These are phyloP conservation scores for Malus hybrid DNA, from an alignment of 331 rosid species.

Conservation along the genomic window DNA sequence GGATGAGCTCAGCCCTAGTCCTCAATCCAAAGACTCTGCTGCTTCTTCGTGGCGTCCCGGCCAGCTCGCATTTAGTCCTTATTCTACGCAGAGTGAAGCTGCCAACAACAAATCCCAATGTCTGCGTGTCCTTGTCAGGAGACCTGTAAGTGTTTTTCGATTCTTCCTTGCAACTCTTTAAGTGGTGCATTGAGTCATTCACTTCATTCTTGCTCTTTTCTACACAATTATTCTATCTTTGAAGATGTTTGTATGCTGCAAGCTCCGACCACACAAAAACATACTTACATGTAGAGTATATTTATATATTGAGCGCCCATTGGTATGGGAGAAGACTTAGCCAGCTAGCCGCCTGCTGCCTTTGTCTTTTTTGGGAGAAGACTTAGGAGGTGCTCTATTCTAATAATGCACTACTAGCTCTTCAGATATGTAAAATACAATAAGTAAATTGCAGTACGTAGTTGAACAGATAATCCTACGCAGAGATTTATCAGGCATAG, in stretches of 20 bases:
- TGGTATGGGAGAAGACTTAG: background rate
- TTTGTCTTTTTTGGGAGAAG: background rate
- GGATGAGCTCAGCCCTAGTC: conserved; percentile 58
- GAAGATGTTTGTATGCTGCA: background rate
- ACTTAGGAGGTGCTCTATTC: background rate
- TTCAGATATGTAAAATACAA: background rate
- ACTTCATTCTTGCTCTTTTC: background rate
- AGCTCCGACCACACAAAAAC: background rate
- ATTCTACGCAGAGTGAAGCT: conserved; percentile 23
- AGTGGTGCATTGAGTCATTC: background rate
- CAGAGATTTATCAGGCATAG: background rate
- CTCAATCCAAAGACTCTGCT: conserved; percentile 23
- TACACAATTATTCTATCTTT: background rate
- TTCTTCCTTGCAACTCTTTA: background rate
- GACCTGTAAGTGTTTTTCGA: conserved; percentile 51
- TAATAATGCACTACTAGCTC: background rate
- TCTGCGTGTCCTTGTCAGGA: conserved; percentile 55
- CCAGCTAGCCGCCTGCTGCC: background rate
- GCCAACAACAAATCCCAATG: conserved; percentile 38
- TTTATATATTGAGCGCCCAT: background rate
- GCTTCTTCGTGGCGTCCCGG: conserved; percentile 51
- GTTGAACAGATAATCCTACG: background rate
- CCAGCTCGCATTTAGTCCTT: conserved; percentile 54
- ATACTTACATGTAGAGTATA: background rate
- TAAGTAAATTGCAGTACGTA: background rate